These are phyloP conservation scores for Zygosaccharomyces sapae DNA, from an alignment of 1,139 yeast species.

Conservation along the genomic window DNA sequence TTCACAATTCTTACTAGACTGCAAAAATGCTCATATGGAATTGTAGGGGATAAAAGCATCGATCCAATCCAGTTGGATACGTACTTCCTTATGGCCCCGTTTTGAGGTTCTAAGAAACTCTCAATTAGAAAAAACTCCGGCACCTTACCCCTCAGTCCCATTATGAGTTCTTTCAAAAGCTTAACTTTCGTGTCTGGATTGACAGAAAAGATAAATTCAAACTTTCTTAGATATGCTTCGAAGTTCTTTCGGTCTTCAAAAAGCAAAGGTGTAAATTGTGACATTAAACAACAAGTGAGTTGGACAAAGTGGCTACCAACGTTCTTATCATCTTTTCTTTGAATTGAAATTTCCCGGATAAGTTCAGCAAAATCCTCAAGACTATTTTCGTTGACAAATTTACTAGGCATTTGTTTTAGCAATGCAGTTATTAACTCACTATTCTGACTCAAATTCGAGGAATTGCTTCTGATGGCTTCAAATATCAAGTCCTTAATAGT, in stretches of 20 bases:
- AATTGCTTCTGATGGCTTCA: constrained; percentile 9
- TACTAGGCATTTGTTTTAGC: constrained; percentile 8
- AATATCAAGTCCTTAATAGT: constrained; percentile 10
- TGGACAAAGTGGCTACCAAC: constrained; percentile 5
- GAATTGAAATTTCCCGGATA: constrained; percentile 1
- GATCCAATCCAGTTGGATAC: constrained; percentile 28
- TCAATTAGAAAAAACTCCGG: constrained; percentile 22
- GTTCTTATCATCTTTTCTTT: constrained; percentile 2
- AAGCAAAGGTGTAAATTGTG: constrained; percentile 6
- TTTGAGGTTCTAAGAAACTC: constrained; percentile 17
- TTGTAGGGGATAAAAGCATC: constrained; percentile 21
- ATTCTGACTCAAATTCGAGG: constrained; percentile 7
- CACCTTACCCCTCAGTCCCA: constrained; percentile 9
- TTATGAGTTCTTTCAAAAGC: constrained; percentile 19
- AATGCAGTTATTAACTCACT: constrained; percentile 8
- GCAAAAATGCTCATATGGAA: constrained; percentile 15
- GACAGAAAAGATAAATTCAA: constrained; percentile 1
- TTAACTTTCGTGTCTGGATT: constrained; percentile 8
- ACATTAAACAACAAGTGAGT: constrained; percentile 5
- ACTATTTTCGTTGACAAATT: constrained; percentile 1
- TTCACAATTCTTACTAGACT: constrained; percentile 17
- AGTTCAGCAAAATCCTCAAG: constrained; percentile 2
- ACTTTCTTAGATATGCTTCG: constrained; percentile 2
- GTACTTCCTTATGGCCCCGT: constrained; percentile 16
- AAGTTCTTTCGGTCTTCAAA: constrained; percentile 5